These are phyloP conservation scores for Zea mays DNA, from an alignment of 176 grass and related monocot genomes.

Conservation along the genomic window Zm-B73-REFERENCE-NAM-5.0 NC_050102.1:153171001-153171500, in stretches of 20 bases:
- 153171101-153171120: constrained; percentile 89
- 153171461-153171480: too few relatives aligned
- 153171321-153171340: background rate
- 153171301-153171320: constrained; percentile 1
- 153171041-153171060: constrained; percentile 95
- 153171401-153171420: background rate
- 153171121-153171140: background rate
- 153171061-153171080: constrained; percentile 89
- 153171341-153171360: background rate
- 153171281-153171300: background rate
- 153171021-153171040: constrained; percentile 70
- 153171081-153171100: constrained; percentile 72
- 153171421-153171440: too few relatives aligned
- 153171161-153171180: background rate
- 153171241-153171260: constrained; percentile 1
- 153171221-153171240: constrained; percentile 11
- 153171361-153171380: background rate
- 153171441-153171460: too few relatives aligned
- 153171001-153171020: constrained; percentile 49
- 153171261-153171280: background rate
- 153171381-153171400: background rate
- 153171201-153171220: background rate
- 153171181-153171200: background rate
- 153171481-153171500: too few relatives aligned
- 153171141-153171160: background rate